Base-by-base conservation (phyloP, 164 flowering plant species). In the Taxillus chinensis region DNA sequence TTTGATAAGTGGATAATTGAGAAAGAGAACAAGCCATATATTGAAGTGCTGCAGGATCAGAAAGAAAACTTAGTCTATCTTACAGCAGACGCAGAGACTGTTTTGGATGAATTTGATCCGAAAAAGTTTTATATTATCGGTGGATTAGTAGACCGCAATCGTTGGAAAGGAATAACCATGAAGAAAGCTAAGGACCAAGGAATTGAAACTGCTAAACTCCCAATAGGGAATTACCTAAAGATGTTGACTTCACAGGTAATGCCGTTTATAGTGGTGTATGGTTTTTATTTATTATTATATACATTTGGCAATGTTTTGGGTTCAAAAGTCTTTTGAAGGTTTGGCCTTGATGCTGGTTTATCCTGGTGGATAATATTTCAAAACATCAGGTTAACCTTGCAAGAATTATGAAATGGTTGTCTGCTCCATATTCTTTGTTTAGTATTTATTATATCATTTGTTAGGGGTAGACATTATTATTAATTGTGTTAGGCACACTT, bases 141-240 rank as follows among this genome's bases (percentile, higher is more conserved):
- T 55, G 97, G 99, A 2, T 75, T 90, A 62, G 99, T 93, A 55
- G 99, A 93, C 73, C 80, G 97, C 10, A 93, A 93, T 65, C 74
- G 97, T 51, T 90, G 95, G 95, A 93, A 93, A 75, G 96, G 96
- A 50, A 72, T 90, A 64, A 90, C 97, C 68, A 73, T 83, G 92
- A 83, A 84, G 68, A 93, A 93, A 71, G 99, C 99, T 64, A 65
- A 70, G 40, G 96, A 89, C 39, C 95, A 93, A 69, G 95, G 96
- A 49, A 93, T 93, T 55, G 81, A 80, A 71, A 82, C 97, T 3
- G 97, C 96, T 12, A 93, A 79, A 63, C 87, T 93, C 46, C 97
- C 98, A 0, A 93, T 93, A 7, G 92, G 88, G 45, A 78, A 68
- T 68, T 90, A 82, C 79, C 65, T 90, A 73, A 93, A 85, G 77